Base-by-base conservation (phyloP, 768 basidiomycete genomes). In the Cystoderma amianthinum region DNA sequence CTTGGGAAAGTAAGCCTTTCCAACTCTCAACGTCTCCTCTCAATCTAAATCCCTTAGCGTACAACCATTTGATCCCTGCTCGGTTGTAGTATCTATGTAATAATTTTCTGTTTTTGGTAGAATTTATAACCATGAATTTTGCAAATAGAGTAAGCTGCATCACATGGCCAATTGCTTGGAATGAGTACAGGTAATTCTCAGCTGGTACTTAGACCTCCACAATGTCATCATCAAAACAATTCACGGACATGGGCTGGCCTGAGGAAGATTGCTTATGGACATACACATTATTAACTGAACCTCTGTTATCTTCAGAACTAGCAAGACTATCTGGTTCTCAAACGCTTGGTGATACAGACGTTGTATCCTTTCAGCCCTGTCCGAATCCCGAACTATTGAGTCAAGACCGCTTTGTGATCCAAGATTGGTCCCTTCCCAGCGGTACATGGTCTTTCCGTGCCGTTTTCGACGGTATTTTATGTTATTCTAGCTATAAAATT, bases 401-500 rank as follows among this genome's bases (percentile, higher is more conserved):
- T 44, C 74, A 78, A 49, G 76, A 78, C 53, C 64, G 76, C 15
- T 64, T 60, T 47, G 53, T 62, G 16, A 57, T 71, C 32, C 50
- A 63, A 22, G 58, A 72, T 36, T 71, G 69, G 68, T 39, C 45
- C 5, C 44, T 73, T 6, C 15, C 51, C 9, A 60, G 58, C 39
- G 67, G 67, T 4, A 57, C 47, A 12, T 76, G 73, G 72, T 49
- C 54, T 2, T 70, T 76, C 40, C 61, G 66, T 19, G 72, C 61
- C 20, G 50, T 76, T 13, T 71, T 74, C 45, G 74, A 78, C 43
- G 74, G 75, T 65, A 41, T 30, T 61, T 51, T n/a, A n/a, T n/a
- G n/a, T n/a, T n/a, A n/a, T n/a, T n/a, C n/a, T n/a, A n/a, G n/a
- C n/a, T n/a, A n/a, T n/a, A n/a, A n/a, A 45, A 21, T 39, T n/a